These are phyloP conservation scores for Lanzia echinophila DNA, from an alignment of 2,329 filamentous ascomycete species.

Conservation along the genomic window DNA sequence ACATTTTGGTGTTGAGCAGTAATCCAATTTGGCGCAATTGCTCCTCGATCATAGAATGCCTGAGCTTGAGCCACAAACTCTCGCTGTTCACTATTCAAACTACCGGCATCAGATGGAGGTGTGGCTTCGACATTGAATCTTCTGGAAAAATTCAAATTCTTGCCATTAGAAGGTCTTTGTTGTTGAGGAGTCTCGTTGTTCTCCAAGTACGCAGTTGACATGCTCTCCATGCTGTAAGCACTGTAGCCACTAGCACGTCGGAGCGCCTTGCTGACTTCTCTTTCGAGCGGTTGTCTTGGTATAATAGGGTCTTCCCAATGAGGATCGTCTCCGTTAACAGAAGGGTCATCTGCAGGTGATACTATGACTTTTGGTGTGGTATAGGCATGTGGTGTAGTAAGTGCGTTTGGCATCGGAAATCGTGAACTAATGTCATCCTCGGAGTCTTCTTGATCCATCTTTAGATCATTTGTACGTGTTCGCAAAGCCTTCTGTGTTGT, in stretches of 20 bases:
- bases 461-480: neutral
- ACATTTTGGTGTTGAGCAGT: constrained; percentile 14
- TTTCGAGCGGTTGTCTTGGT: constrained; percentile 19
- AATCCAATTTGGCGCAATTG: constrained; percentile 20
- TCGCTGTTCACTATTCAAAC: constrained; percentile 2
- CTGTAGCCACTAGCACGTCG: constrained; percentile 24
- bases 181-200: constrained; percentile 7
- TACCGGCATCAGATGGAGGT: constrained; percentile 8
- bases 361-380: constrained; percentile 12
- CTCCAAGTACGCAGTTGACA: constrained; percentile 15
- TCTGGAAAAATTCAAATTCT: constrained; percentile 11
- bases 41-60: constrained; percentile 21
- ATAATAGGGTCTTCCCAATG: constrained; percentile 1
- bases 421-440: constrained; percentile 4
- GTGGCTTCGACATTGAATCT: constrained; percentile 12
- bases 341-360: constrained; percentile 11
- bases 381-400: constrained; percentile 2
- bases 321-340: constrained; percentile 7
- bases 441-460: neutral
- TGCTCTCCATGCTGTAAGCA: constrained; percentile 21
- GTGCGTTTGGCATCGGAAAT: constrained; percentile 7
- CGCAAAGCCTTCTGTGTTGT: neutral
- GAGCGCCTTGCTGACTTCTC: constrained; percentile 28
- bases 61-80: constrained; percentile 10
- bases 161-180: constrained; percentile 8